Conservation (phyloP, 2,329 filamentous ascomycete species). For the Escovopsis sp. region DNA sequence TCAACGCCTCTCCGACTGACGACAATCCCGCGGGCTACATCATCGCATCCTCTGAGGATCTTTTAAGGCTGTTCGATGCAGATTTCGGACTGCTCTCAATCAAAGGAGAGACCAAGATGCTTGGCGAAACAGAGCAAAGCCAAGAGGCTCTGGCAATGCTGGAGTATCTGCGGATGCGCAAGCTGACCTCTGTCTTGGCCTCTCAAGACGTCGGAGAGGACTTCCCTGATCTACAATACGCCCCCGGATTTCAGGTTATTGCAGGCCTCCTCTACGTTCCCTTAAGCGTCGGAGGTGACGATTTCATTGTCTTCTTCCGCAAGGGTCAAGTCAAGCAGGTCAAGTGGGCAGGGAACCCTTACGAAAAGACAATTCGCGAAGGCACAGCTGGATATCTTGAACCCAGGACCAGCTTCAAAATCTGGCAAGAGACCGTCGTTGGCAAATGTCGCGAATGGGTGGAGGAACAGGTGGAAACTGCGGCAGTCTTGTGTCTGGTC, state of each 20-base stretch:
- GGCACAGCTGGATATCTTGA: constrained; percentile 62
- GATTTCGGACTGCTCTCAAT: constrained; percentile 80
- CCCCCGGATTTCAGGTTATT: constrained; percentile 62
- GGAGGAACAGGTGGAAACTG: constrained; percentile 78
- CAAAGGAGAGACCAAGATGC: constrained; percentile 72
- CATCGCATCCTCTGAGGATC: constrained; percentile 72
- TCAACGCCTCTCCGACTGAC: constrained; percentile 69
- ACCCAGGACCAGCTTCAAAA: constrained; percentile 63
- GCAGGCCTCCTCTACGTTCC: constrained; percentile 73
- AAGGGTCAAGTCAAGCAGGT: constrained; percentile 59
- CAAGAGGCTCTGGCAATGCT: constrained; percentile 75
- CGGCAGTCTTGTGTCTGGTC: constrained; percentile 72
- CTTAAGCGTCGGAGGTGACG: constrained; percentile 55
- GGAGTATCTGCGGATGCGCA: constrained; percentile 67
- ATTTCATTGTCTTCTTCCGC: constrained; percentile 90
- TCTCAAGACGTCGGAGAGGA: constrained; percentile 63
- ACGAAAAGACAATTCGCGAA: constrained; percentile 60
- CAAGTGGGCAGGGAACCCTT: constrained; percentile 77
- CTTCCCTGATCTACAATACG: constrained; percentile 68
- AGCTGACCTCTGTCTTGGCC: constrained; percentile 57
- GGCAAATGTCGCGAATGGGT: constrained; percentile 80
- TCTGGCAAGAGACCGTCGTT: constrained; percentile 66
- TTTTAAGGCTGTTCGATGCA: constrained; percentile 70
- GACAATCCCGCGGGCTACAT: constrained; percentile 81
- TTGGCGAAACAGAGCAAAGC: constrained; percentile 58